Evolutionary conservation across 129 eudicot genomes (phyloP).

Genomic region (Centaurea solstitialis): DNA sequence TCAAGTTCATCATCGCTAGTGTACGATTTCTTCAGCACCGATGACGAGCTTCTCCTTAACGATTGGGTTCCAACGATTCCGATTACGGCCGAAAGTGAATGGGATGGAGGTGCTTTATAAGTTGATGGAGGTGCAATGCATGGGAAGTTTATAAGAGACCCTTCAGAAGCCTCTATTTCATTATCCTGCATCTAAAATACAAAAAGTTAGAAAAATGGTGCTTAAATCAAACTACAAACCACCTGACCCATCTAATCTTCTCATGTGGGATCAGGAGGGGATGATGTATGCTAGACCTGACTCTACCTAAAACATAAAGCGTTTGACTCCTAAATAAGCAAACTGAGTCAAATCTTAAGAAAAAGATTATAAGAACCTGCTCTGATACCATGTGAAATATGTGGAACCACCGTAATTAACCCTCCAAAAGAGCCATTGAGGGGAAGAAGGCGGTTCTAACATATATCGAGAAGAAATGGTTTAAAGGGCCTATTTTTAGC

Average conservation of each 20-base stretch:
- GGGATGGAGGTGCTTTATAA: slow-evolving; percentile 71
- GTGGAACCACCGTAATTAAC: neutral
- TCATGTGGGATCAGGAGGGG: no score
- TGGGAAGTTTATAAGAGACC: slow-evolving; percentile 47
- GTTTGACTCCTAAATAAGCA: no score
- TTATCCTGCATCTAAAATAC: slow-evolving; percentile 37
- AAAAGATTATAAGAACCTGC: neutral
- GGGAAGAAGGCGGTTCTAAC: no score
- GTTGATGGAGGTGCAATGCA: slow-evolving; percentile 57
- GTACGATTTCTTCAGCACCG: slow-evolving; percentile 71
- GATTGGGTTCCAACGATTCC: slow-evolving; percentile 48
- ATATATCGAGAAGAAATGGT: no score
- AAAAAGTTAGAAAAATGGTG: neutral
- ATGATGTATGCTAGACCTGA: no score
- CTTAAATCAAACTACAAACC: neutral
- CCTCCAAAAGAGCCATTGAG: neutral
- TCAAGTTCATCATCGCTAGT: slow-evolving; percentile 88
- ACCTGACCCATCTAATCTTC: no score
- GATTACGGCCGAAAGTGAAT: slow-evolving; percentile 46
- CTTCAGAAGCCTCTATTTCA: slow-evolving; percentile 37
- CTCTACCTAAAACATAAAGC: no score
- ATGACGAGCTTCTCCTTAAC: slow-evolving; percentile 53
- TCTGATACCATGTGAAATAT: neutral
- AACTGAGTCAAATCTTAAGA: neutral
- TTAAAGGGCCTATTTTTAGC: no score